Evolutionary conservation across 2,329 filamentous ascomycete genomes (phyloP).

Genomic region (Lasiodiplodia sp.): DNA sequence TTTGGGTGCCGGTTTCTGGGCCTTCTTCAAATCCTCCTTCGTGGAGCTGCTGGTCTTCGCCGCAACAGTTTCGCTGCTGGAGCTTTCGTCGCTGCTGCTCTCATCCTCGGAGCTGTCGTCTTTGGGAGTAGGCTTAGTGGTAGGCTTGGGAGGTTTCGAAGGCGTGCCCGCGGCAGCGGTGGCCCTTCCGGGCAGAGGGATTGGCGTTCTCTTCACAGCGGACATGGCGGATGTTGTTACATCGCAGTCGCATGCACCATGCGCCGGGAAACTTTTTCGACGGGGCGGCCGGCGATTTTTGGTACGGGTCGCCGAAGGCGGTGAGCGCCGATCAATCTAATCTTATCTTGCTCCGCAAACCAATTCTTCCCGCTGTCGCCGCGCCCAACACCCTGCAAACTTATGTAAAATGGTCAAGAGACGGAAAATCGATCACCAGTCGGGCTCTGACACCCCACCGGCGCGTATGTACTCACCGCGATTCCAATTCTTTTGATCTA

Average conservation of each 20-base stretch:
- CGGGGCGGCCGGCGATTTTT: conserved; percentile 10
- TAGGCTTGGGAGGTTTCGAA: conserved; percentile 38
- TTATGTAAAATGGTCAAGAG: conserved; percentile 15
- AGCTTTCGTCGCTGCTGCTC: conserved; percentile 40
- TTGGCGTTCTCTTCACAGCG: conserved; percentile 44
- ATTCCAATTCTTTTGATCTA: conserved; percentile 9
- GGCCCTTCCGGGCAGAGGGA: conserved; percentile 42
- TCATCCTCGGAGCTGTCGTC: conserved; percentile 41
- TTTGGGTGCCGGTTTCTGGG: conserved; percentile 34
- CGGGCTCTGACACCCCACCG: not conserved
- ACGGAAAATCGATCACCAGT: conserved; percentile 17
- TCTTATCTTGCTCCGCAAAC: conserved; percentile 21
- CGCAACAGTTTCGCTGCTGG: conserved; percentile 44
- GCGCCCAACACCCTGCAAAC: not conserved
- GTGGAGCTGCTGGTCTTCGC: conserved; percentile 36
- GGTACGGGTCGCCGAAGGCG: conserved; percentile 23
- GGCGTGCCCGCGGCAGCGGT: conserved; percentile 30
- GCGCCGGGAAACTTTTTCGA: conserved; percentile 29
- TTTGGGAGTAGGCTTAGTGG: conserved; percentile 34
- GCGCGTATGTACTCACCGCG: conserved; percentile 4
- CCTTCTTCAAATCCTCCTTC: conserved; percentile 35
- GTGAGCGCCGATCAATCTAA: conserved; percentile 18
- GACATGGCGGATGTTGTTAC: conserved; percentile 41
- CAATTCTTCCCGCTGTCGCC: conserved; percentile 21
- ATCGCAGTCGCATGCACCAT: conserved; percentile 26